These are phyloP conservation scores for Eragrostis curvula DNA, from an alignment of 176 grass and related monocot genomes.

Conservation along the genomic window DNA sequence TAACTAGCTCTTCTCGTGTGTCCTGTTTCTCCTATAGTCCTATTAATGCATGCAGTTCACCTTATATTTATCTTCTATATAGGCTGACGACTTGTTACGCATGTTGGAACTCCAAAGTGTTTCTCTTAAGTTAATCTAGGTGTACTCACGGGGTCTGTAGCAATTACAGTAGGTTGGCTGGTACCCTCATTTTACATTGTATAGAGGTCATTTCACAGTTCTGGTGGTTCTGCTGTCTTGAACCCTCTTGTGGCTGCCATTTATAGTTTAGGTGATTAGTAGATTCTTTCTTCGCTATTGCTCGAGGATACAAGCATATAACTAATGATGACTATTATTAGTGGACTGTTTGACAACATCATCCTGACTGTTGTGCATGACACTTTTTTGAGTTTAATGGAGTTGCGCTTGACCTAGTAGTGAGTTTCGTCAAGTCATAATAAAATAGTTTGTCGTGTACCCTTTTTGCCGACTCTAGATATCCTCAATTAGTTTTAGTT, in stretches of 20 bases:
- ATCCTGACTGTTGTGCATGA: background rate
- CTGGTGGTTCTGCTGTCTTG: background rate
- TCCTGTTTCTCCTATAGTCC: slow-evolving; percentile 9
- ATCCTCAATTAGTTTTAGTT: slow-evolving; percentile 1
- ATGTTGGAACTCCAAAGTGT: background rate
- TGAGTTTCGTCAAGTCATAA: background rate
- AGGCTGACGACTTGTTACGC: background rate
- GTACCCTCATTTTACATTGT: background rate
- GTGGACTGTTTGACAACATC: background rate
- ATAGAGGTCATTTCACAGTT: background rate
- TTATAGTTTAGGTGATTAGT: slow-evolving; percentile 1
- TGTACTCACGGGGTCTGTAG: background rate
- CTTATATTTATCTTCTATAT: background rate
- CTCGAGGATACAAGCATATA: background rate
- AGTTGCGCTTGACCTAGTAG: background rate
- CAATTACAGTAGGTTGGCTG: background rate
- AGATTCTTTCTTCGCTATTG: background rate
- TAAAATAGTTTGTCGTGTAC: background rate
- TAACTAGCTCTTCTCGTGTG: background rate
- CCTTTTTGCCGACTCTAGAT: background rate
- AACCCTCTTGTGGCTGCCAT: background rate
- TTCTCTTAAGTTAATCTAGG: background rate
- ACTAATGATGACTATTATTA: background rate
- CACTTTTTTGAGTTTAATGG: slow-evolving; percentile 13
- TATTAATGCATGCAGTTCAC: background rate